phyloP scores from a whole-genome alignment of 2,329 filamentous ascomycete genomes.

The Phaeosphaeria sp. region DNA sequence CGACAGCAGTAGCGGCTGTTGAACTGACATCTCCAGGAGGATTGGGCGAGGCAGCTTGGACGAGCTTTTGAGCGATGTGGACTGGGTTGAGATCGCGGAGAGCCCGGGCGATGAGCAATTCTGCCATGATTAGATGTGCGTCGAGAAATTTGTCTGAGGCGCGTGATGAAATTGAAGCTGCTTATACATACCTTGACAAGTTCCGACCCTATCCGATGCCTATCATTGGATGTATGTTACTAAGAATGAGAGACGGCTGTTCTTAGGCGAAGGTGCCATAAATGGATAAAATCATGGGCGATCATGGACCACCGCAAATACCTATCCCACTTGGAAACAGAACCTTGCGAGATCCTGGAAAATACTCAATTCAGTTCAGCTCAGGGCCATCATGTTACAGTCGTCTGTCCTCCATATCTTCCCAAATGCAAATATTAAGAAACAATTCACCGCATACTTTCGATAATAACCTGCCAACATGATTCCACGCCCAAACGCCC shows the following conservation, averaged over 20 bases:
- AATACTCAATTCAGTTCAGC: background rate
- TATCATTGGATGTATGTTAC: background rate
- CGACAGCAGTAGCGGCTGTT: background rate
- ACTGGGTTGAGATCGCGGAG: too few relatives aligned
- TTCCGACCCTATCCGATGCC: too few relatives aligned
- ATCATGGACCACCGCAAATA: background rate
- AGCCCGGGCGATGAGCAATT: too few relatives aligned
- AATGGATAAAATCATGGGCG: background rate
- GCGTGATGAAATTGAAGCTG: too few relatives aligned
- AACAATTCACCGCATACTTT: background rate
- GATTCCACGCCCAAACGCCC: background rate
- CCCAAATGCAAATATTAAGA: background rate
- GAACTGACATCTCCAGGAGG: slow-evolving; percentile 9
- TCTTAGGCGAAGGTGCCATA: background rate
- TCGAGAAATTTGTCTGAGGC: too few relatives aligned
- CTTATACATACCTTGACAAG: too few relatives aligned
- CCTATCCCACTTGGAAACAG: too few relatives aligned
- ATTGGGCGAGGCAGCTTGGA: slow-evolving; percentile 43
- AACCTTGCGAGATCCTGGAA: too few relatives aligned
- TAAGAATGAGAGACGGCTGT: background rate
- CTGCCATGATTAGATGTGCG: too few relatives aligned
- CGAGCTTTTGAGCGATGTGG: background rate
- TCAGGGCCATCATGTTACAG: background rate
- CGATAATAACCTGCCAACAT: background rate
- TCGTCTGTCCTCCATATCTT: background rate